Evolutionary conservation across 2,329 filamentous ascomycete species (phyloP), one percentile per base, ranked within the genome.

Genomic region (Pyrenochaeta sp.): DNA sequence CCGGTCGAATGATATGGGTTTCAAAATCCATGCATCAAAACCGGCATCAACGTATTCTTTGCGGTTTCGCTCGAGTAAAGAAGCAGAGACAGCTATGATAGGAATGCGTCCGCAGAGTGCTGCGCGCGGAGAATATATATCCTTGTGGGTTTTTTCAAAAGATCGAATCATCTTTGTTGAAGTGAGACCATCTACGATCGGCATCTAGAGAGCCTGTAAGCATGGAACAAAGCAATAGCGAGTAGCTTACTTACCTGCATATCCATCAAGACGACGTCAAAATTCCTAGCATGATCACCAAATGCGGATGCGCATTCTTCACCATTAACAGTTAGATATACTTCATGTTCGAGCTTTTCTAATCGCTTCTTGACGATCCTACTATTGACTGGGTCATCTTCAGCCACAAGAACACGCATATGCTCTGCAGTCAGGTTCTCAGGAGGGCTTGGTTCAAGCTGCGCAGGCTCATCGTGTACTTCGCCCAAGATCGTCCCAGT

Each of bases 21-120:
- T 96, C 56, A 96, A 80, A 27, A 97, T 93, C 92, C 92, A 96
- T 25, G 90, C 93, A 65, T 96, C 92, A 65, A 96, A 96, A 0
- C 93, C 93, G 6, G 88, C 88, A 44, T 90, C 83, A 43, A 92
- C 85, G 65, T 96, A 97, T 0, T 78, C 85, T 40, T 89, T 81
- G 50, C 81, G 85, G 44, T 93, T 85, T 19, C 82, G 84, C 73
- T 96, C 93, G 1, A 91, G 71, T 1, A 96, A 80, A 0, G 91
- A 94, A 7, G 93, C 92, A 0, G 92, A 96, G 0, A 96, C 92
- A 0, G 92, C 93, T 66, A 97, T 92, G 50, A 96, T 90, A 0
- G 93, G 91, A 2, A 93, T 84, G 32, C 90, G 85, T 25, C 87
- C 85, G 51, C 92, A 90, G 1, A 80, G 73, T 1, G 78, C 70